phyloP scores from a whole-genome alignment of 1,284 basidiomycete genomes.

The Leccinum solheimii region DNA sequence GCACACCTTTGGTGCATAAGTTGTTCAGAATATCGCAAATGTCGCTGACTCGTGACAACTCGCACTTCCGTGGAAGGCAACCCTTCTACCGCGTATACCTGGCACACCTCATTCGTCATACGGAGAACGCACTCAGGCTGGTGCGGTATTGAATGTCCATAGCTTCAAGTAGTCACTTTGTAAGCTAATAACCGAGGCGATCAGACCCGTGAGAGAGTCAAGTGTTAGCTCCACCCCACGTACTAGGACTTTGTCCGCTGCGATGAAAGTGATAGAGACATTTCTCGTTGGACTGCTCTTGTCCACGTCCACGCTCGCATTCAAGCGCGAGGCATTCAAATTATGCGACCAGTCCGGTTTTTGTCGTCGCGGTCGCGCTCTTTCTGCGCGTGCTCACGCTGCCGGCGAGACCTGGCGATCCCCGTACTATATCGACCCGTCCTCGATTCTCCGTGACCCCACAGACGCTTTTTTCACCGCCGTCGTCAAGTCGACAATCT shows the following conservation, averaged over 20 bases:
- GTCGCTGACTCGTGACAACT: too few relatives aligned
- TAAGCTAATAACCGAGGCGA: too few relatives aligned
- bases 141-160: too few relatives aligned
- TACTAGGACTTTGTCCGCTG: background rate
- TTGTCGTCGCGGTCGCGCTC: slow-evolving; percentile 83
- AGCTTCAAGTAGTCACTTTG: too few relatives aligned
- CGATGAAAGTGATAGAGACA: slow-evolving; percentile 26
- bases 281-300: slow-evolving; percentile 31
- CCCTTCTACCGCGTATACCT: too few relatives aligned
- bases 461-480: slow-evolving; percentile 68
- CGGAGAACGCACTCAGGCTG: too few relatives aligned
- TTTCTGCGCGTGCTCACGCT: slow-evolving; percentile 68
- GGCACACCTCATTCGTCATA: too few relatives aligned
- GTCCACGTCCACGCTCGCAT: slow-evolving; percentile 43
- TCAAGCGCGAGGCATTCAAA: slow-evolving; percentile 86
- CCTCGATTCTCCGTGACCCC: slow-evolving; percentile 50
- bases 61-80: too few relatives aligned
- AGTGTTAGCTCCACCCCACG: too few relatives aligned
- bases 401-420: slow-evolving; percentile 67
- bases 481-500: slow-evolving; percentile 72
- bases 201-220: background rate
- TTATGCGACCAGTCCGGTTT: slow-evolving; percentile 88
- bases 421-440: slow-evolving; percentile 75
- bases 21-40: too few relatives aligned
- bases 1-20: too few relatives aligned